Base-by-base conservation (phyloP, 2,329 filamentous ascomycete species). In the Xylaria sp. region DNA sequence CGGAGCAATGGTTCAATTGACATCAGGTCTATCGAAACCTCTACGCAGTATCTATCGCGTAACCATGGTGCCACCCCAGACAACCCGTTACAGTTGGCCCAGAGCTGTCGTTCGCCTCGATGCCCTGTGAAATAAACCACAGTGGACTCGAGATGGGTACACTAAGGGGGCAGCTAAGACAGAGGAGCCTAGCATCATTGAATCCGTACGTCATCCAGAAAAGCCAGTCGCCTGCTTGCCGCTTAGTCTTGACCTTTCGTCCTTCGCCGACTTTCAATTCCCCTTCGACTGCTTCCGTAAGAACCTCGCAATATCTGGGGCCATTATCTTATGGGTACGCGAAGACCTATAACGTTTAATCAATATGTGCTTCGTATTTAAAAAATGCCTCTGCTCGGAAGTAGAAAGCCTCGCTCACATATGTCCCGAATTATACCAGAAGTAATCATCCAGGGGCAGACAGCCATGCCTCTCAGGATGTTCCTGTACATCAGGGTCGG, bases 401-500 rank as follows among this genome's bases (percentile, higher is more conserved):
- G 4, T 42, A 45, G 21, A 9, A 6, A 32, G 66, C 11, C n/a
- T 9, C 24, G n/a, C 73, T 71, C 45, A 72, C 71, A 73, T 74
- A 45, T 79, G 76, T 9, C 75, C 77, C 12, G 69, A 70, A 39
- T 78, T 74, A 62, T 75, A 78, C 77, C 78, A 79, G 48, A 79
- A 78, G 39, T 79, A 79, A 50, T 75, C 61, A 9, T 73, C 67
- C 8, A 79, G 56, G 2, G 73, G 75, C 12, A 72, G 70, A 56
- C 77, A 79, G 2, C 75, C 76, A 55, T 76, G 78, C 19, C 72
- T 64, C 17, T 61, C 65, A 19, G 73, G 65, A 61, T 76, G 61
- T 3, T 65, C 66, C 19, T 69, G 61, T 9, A 77, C 73, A 17
- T 74, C 75, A 3, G 71, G 67, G 1, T 78, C 66, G 7, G 71